Base-by-base conservation (phyloP, 2,329 filamentous ascomycete genomes). In the Neofusicoccum kwambonambiense region DNA sequence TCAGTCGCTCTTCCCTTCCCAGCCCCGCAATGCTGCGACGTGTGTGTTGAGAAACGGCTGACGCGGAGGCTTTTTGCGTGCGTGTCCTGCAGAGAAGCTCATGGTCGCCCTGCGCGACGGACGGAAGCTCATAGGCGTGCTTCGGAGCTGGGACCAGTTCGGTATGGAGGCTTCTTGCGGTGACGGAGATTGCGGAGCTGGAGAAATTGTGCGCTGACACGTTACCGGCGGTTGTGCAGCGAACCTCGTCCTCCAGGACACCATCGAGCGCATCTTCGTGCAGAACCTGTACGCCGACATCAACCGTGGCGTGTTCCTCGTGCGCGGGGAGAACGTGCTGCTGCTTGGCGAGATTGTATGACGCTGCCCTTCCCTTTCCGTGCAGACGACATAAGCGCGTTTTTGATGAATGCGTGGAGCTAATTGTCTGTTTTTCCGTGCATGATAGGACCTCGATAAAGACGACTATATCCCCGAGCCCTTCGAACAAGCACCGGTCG, bases 81-180 rank as follows among this genome's bases (percentile, higher is more conserved):
- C 63, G 63, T 47, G 51, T 31, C 58, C 31, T 52, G 39, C 77
- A 98, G 95, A 99, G 82, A 99, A 99, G 81, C 88, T 99, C 66
- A 88, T 97, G 80, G 86, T 98, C 64, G 88, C 93, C 52, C 85
- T 99, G 64, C 90, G 95, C 70, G 95, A 99, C 76, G 95, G 96
- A 67, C 88, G 94, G 72, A 98, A 98, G 81, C 83, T 98, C 70
- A 91, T 96, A 70, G 95, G 95, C 35, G 91, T 98, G 52, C 81
- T 99, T 70, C 86, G 95, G 73, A 96, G 92, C 71, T 99, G 95
- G 92, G 95, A 99, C 79, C 95, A 99, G 79, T 98, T 97, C 75
- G 94, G 93, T 97, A 88, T 11, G 71, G 61, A 31, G 19, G 19
- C 19, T 22, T 22, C 19, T 22, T 22, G 19, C 19, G 19, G 19